Percentiles rank a stretch among this genome's conserved stretches.
Conservation (phyloP, 2,329 filamentous ascomycete genomes). For the Lojkania enalia region DNA sequence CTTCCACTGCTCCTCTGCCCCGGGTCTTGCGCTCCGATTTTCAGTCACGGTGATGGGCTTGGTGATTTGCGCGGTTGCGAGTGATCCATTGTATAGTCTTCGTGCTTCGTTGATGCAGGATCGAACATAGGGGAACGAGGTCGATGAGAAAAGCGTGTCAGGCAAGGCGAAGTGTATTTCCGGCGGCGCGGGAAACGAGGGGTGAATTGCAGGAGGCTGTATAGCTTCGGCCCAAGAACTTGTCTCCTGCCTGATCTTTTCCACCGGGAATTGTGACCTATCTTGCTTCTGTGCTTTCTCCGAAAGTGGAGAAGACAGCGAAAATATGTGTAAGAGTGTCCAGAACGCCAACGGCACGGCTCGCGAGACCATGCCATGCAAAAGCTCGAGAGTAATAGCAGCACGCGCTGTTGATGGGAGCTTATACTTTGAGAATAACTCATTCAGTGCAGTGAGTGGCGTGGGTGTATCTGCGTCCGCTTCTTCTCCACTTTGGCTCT, state of each 20-base stretch:
- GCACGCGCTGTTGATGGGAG: constrained; percentile 33
- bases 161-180: constrained; percentile 30
- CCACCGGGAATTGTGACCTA: constrained; percentile 19
- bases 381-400: constrained; percentile 31
- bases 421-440: constrained; percentile 33
- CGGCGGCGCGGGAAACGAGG: constrained; percentile 40
- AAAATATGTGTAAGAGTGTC: constrained; percentile 36
- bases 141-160: constrained; percentile 11
- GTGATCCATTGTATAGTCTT: constrained; percentile 34
- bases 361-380: constrained; percentile 34
- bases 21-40: constrained; percentile 14
- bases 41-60: constrained; percentile 30
- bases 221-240: constrained; percentile 33
- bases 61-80: constrained; percentile 22
- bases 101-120: constrained; percentile 37
- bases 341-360: constrained; percentile 39
- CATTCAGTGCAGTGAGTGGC: constrained; percentile 35
- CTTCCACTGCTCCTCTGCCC: constrained; percentile 29
- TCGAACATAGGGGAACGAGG: constrained; percentile 29
- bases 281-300: constrained; percentile 8
- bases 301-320: constrained; percentile 13
- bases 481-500: constrained; percentile 38
- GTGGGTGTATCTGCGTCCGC: constrained; percentile 40
- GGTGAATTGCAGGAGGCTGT: constrained; percentile 42
- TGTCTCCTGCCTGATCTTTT: constrained; percentile 33